phyloP scores from a whole-genome alignment of 202 grass and related monocot genomes.

The Musa balbisiana region DNA sequence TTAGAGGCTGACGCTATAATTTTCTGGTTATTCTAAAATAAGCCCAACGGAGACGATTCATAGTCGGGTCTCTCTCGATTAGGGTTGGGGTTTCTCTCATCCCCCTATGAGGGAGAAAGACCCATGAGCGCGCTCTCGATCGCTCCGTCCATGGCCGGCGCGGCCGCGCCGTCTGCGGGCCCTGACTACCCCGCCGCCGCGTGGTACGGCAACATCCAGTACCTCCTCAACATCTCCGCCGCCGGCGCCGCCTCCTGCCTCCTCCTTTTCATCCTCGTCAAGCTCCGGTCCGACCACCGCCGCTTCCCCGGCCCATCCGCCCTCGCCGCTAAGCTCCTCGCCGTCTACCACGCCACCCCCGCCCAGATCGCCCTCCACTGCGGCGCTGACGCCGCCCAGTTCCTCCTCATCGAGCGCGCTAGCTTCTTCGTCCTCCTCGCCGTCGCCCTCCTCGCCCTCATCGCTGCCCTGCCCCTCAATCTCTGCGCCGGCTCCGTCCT shows the following conservation, averaged over 20 bases:
- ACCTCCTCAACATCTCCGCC: slow-evolving; percentile 92
- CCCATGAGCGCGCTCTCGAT: slow-evolving; percentile 3
- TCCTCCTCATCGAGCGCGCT: slow-evolving; percentile 90
- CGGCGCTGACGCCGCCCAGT: slow-evolving; percentile 92
- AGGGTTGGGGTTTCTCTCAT: background rate
- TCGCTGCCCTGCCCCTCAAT: slow-evolving; percentile 59
- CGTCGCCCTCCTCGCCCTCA: slow-evolving; percentile 41
- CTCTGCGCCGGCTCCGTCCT: slow-evolving; percentile 61
- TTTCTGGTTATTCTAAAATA: too few species aligned
- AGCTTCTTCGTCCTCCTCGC: slow-evolving; percentile 71
- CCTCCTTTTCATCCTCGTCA: slow-evolving; percentile 83
- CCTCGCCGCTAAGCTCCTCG: slow-evolving; percentile 77
- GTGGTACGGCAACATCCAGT: slow-evolving; percentile 98
- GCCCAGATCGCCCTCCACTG: slow-evolving; percentile 98
- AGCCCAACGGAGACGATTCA: too few species aligned
- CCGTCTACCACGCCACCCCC: slow-evolving; percentile 85
- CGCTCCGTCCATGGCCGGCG: slow-evolving; percentile 19
- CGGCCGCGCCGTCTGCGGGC: slow-evolving; percentile 32
- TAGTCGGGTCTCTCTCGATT: background rate
- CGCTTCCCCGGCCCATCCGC: slow-evolving; percentile 87
- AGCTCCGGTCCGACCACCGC: slow-evolving; percentile 90
- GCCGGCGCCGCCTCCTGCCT: slow-evolving; percentile 73
- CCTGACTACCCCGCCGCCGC: slow-evolving; percentile 43
- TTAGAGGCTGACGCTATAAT: too few species aligned
- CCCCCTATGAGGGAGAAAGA: background rate